Base-by-base conservation (phyloP, 2,329 filamentous ascomycete species). In the Neonectria faginata region DNA sequence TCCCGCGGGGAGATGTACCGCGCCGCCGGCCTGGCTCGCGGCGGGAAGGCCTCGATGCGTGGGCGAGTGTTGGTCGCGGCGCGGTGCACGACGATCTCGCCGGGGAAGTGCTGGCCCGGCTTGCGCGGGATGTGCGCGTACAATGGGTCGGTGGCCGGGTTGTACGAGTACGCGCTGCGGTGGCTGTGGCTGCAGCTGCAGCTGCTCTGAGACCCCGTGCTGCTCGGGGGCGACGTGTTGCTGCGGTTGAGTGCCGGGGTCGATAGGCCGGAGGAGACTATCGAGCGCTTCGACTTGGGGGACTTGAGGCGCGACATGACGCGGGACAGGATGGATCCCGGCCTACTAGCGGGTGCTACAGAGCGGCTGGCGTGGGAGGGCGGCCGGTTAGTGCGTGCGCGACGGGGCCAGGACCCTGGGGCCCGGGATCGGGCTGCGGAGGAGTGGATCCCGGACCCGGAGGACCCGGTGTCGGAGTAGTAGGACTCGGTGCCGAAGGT, bases 101-200 rank as follows among this genome's bases (percentile, higher is more conserved):
- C 70, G 20, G 39, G 22, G 16, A 48, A 51, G 20, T 59, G 63
- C 27, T 55, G 25, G 3, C 54, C 63, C 5, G 57, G 47, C 1
- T 41, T 11, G 3, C 60, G 65, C 14, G 68, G 63, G n/a, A 73
- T 57, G 5, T 70, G 63, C 1, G 66, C 55, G 54, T 67, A 72
- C 27, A 72, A 33, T 1, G 63, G 55, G 41, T 72, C 70, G 1
- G 47, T 39, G 5, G 58, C 64, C 22, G 67, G 67, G 39, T 68
- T 60, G 39, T 68, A 71, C 8, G 57, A 55, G 33, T 31, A 31
- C 27, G n/a, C 50, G 6, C 44, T 50, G 27, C 29, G 29, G 25
- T 14, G 39, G 8, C 12, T 39, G 36, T 6, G 3, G 36, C 29
- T 10, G 29, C 9, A n/a, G 8, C 12, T 39, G 36, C 14, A 8